Conservation (phyloP, 2,329 filamentous ascomycete species). For the Sphaerulina vaccinii region DNA sequence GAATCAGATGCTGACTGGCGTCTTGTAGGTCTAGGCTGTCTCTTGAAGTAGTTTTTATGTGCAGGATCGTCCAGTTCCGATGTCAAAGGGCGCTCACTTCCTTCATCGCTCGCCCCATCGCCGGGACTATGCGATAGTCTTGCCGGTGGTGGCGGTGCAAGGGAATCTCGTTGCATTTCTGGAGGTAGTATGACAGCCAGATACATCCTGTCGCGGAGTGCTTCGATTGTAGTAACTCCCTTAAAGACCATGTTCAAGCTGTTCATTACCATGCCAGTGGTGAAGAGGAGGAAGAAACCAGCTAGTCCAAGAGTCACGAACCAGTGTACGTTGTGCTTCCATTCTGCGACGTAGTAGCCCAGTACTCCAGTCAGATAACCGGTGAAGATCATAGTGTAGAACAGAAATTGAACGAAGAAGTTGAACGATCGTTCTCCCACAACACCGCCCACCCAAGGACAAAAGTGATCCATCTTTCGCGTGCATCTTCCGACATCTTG, state of each 20-base stretch:
- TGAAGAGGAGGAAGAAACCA: slow-evolving; percentile 77
- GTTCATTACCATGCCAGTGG: slow-evolving; percentile 71
- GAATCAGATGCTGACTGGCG: slow-evolving; percentile 12
- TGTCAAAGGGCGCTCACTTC: slow-evolving; percentile 30
- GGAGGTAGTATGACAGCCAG: slow-evolving; percentile 71
- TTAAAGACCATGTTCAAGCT: slow-evolving; percentile 66
- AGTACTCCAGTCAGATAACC: slow-evolving; percentile 62
- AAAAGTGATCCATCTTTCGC: slow-evolving; percentile 91
- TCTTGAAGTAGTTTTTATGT: slow-evolving; percentile 35
- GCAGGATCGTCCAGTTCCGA: slow-evolving; percentile 39
- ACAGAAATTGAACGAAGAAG: slow-evolving; percentile 85
- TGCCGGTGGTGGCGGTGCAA: slow-evolving; percentile 24
- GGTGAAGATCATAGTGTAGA: slow-evolving; percentile 70
- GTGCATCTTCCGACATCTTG: slow-evolving; percentile 79
- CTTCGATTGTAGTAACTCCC: slow-evolving; percentile 85
- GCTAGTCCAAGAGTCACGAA: slow-evolving; percentile 66
- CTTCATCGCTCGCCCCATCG: slow-evolving; percentile 17
- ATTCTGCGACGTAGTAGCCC: slow-evolving; percentile 61
- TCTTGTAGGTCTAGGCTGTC: slow-evolving; percentile 22
- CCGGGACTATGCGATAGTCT: slow-evolving; percentile 10
- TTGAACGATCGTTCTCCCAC: slow-evolving; percentile 79
- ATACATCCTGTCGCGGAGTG: slow-evolving; percentile 63
- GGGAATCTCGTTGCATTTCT: slow-evolving; percentile 29
- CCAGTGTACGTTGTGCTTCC: slow-evolving; percentile 55
- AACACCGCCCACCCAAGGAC: slow-evolving; percentile 92